These are phyloP conservation scores for Trypanosoma boissoni DNA, from an alignment of 208 protist species.

Conservation along the genomic window DNA sequence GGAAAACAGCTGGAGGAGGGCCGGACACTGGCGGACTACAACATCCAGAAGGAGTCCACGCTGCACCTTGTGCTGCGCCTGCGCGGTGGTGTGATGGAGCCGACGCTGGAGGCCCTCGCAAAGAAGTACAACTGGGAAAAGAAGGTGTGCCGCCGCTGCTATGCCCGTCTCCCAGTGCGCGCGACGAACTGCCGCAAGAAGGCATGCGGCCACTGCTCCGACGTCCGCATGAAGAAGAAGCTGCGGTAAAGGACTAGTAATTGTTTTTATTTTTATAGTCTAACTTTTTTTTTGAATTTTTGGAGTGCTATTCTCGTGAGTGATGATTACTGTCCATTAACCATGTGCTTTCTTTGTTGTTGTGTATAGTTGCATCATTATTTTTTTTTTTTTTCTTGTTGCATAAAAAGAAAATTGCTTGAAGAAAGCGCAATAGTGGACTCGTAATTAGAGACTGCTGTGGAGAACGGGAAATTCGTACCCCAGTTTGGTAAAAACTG, in stretches of 20 bases:
- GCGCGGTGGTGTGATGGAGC: constrained; percentile 95
- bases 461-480: too few species aligned
- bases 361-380: too few species aligned
- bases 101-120: constrained; percentile 95
- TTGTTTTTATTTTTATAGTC: too few species aligned
- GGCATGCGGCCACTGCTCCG: constrained; percentile 98
- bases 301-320: too few species aligned
- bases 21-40: constrained; percentile 98
- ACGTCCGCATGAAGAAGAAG: constrained; percentile 99
- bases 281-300: too few species aligned
- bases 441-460: too few species aligned
- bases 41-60: constrained; percentile 99
- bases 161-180: constrained; percentile 97
- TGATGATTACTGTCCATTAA: too few species aligned
- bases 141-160: constrained; percentile 98
- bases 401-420: too few species aligned
- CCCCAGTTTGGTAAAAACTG: too few species aligned
- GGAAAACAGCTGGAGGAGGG: constrained; percentile 98
- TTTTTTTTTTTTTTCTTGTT: too few species aligned
- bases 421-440: too few species aligned
- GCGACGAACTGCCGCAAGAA: constrained; percentile 99
- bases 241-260: constrained; percentile 98
- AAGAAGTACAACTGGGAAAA: constrained; percentile 99
- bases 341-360: too few species aligned
- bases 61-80: constrained; percentile 98